A percentile compares a stretch with the other conserved stretches of the same genome.
These are phyloP conservation scores for Agapanthus africanus DNA, from an alignment of 106 monocot genomes.

Conservation along the genomic window DNA sequence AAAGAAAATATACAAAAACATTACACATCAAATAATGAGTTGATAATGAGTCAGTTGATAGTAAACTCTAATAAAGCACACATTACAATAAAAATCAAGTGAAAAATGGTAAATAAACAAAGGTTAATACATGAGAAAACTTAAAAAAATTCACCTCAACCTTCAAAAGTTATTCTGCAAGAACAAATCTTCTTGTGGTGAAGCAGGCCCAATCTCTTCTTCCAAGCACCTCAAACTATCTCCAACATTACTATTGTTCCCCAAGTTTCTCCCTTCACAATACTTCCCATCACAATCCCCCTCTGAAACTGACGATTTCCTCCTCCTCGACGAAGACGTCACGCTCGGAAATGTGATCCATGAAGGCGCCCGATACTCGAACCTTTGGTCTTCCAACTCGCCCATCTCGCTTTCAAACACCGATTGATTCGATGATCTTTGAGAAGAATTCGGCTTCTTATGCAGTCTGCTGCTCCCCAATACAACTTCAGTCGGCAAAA, in stretches of 20 bases:
- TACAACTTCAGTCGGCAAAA: constrained; percentile 94
- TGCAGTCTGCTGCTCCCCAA: constrained; percentile 89
- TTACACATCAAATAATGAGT: no score
- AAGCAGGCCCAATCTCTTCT: constrained; percentile 95
- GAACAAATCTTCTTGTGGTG: constrained; percentile 78
- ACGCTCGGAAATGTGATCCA: constrained; percentile 99
- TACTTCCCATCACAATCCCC: no score
- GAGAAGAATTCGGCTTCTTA: constrained; percentile 66
- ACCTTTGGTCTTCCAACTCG: constrained; percentile 56
- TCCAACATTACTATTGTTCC: constrained; percentile 12
- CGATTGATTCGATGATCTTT: constrained; percentile 61
- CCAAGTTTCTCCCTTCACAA: constrained; percentile 47
- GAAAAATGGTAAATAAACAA: no score
- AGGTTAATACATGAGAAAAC: no score
- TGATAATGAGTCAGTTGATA: no score
- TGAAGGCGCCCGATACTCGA: constrained; percentile 84
- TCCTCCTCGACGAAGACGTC: constrained; percentile 85
- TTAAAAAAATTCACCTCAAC: no score
- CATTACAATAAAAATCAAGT: no score
- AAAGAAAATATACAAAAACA: no score
- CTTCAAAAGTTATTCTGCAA: constrained; percentile 94
- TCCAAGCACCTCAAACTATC: constrained; percentile 66
- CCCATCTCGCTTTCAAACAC: constrained; percentile 61
- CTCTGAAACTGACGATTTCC: constrained; percentile 76
- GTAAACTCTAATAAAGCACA: no score